Evolutionary conservation across 371 early-diverging fungal genomes (phyloP).

Genomic region (Basidiobolus meristosporus): DNA sequence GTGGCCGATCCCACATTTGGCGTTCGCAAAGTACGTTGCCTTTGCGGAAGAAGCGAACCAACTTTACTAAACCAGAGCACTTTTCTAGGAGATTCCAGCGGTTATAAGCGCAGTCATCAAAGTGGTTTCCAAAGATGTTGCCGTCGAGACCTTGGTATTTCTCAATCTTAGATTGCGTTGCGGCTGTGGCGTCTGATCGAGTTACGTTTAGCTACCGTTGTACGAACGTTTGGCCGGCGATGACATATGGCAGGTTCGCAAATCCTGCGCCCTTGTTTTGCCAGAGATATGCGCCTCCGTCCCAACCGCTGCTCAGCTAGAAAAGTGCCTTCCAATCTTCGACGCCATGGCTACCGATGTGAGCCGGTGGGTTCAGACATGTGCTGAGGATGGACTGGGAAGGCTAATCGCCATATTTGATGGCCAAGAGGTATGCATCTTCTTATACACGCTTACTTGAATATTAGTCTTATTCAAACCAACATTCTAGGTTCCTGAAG

Average conservation of each 20-base stretch:
- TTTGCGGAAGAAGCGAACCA: neutral
- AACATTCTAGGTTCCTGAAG: too few species aligned
- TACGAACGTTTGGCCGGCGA: slow-evolving; percentile 21
- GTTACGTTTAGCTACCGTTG: slow-evolving; percentile 15
- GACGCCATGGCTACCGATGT: slow-evolving; percentile 23
- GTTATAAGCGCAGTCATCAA: slow-evolving; percentile 20
- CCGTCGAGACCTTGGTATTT: slow-evolving; percentile 18
- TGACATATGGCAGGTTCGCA: slow-evolving; percentile 31
- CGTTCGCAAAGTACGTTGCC: slow-evolving; percentile 14
- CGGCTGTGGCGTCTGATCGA: neutral
- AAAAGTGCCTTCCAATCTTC: slow-evolving; percentile 16
- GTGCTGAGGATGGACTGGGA: slow-evolving; percentile 24
- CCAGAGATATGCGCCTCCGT: slow-evolving; percentile 20
- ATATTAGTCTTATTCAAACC: too few species aligned
- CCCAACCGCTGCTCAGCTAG: slow-evolving; percentile 12
- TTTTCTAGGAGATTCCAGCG: slow-evolving; percentile 15
- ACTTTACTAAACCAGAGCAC: neutral
- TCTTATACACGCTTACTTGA: too few species aligned
- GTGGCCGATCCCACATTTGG: slow-evolving; percentile 21
- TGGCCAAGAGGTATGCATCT: too few species aligned
- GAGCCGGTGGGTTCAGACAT: slow-evolving; percentile 24
- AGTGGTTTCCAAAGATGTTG: slow-evolving; percentile 13
- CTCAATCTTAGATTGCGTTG: too few species aligned
- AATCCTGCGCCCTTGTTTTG: slow-evolving; percentile 20
- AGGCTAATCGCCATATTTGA: slow-evolving; percentile 23